Evolutionary conservation across 176 grass and related monocot genomes (phyloP).

Genomic region (Melocanna baccifera): DNA sequence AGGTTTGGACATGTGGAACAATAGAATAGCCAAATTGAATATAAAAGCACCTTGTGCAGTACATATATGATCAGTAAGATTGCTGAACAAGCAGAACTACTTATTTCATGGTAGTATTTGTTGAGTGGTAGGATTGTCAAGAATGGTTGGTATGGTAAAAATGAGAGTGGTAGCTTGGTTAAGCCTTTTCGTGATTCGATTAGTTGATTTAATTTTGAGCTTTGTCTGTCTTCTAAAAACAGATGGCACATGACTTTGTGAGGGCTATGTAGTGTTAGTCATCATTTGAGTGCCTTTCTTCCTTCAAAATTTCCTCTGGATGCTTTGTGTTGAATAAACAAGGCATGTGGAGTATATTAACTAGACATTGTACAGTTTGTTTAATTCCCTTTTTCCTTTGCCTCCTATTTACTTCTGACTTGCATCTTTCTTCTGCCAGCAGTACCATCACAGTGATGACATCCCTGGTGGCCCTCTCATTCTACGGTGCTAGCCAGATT

Average conservation of each 20-base stretch:
- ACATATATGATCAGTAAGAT: background rate
- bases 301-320: background rate
- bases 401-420: background rate
- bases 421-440: constrained; percentile 22
- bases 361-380: background rate
- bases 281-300: background rate
- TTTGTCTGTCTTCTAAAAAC: background rate
- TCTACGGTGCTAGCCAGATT: constrained; percentile 90
- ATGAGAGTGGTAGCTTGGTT: background rate
- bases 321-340: constrained; percentile 5
- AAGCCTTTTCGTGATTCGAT: background rate
- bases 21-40: background rate
- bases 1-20: background rate
- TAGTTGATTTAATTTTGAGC: background rate
- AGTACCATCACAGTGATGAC: constrained; percentile 99
- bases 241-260: background rate
- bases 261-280: background rate
- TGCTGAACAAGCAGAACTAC: background rate
- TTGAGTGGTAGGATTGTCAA: background rate
- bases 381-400: background rate
- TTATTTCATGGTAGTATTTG: background rate
- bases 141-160: background rate
- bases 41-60: background rate
- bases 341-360: background rate
- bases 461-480: constrained; percentile 88